Evolutionary conservation across 331 rosid species (phyloP), one percentile per base, ranked within the genome.

Genomic region (Cydonia oblonga): DNA sequence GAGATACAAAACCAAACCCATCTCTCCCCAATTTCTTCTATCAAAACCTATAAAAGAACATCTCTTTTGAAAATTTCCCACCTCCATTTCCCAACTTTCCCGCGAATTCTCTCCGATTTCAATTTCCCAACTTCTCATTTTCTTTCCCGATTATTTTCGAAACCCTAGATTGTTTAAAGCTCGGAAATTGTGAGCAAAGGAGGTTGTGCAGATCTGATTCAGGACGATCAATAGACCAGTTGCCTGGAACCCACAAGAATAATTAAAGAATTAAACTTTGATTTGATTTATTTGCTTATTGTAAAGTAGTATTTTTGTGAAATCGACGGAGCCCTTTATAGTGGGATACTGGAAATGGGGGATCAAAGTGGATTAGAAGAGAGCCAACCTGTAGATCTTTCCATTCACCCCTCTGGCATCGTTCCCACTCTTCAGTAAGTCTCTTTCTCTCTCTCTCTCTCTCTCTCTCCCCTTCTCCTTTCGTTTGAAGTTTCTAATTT

Each of bases 371-470:
- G 83, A 80, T 63, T 76, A 88, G 96, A 91, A 80, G 91, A 88
- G 54, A 87, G 84, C 87, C 96, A 91, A 68, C 96, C 96, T 1
- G 90, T 89, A 23, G 97, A 89, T 87, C 85, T 75, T 64, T 82
- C 76, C 81, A 91, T 83, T 78, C 93, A 91, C 63, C 97, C 96
- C 77, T 89, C 93, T 81, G 96, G 96, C 79, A 91, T 89, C 44
- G 89, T 91, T 44, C 97, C 97, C 52, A 91, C 91, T 67, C 93
- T 91, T n/a, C 97, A 87, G 97, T 91, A 87, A 86, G 96, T 91
- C 76, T 61, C 20, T 10, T 22, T 29, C 30, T 72, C n/a, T 46
- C n/a, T 42, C 49, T 12, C 42, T 44, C 19, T 42, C 51, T 13
- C 51, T 19, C 28, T 5, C 51, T 12, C 46, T 33, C 40, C 2